Evolutionary conservation across 2,329 filamentous ascomycete species (phyloP).

Genomic region (Cladorrhinum sp.): DNA sequence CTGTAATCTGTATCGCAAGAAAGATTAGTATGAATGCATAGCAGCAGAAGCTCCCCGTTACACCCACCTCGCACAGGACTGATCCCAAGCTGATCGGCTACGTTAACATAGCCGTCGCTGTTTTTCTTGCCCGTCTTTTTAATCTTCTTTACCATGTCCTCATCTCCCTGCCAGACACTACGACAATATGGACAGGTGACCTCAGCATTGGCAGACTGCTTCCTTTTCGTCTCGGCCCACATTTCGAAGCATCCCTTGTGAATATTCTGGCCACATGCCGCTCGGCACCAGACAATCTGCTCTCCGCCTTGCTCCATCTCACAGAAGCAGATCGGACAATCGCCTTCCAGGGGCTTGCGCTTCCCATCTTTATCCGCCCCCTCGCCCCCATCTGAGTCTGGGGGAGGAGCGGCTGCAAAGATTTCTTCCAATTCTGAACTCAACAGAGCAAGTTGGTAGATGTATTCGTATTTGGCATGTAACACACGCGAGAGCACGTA

Average conservation of each 20-base stretch:
- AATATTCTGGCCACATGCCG: conserved; percentile 54
- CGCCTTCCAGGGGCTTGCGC: conserved; percentile 50
- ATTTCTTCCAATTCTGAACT: conserved; percentile 57
- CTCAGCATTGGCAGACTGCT: conserved; percentile 28
- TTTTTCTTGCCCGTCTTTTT: conserved; percentile 40
- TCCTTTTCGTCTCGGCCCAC: conserved; percentile 50
- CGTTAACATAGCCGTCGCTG: conserved; percentile 59
- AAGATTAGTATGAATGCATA: background rate
- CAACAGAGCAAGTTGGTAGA: conserved; percentile 62
- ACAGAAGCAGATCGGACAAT: conserved; percentile 58
- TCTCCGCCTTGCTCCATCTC: conserved; percentile 38
- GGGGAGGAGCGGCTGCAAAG: conserved; percentile 51
- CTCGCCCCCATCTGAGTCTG: conserved; percentile 36
- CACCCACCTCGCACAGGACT: conserved; percentile 48
- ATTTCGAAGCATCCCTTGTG: conserved; percentile 53
- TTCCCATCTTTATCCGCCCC: conserved; percentile 33
- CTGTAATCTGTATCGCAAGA: conserved; percentile 27
- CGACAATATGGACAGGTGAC: conserved; percentile 63
- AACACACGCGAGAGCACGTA: conserved; percentile 61
- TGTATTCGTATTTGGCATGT: conserved; percentile 51
- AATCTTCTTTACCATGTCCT: conserved; percentile 42
- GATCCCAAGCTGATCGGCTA: conserved; percentile 59
- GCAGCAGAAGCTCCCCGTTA: background rate
- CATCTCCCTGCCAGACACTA: conserved; percentile 52
- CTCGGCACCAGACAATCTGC: conserved; percentile 50